Evolutionary conservation across 2,329 filamentous ascomycete genomes (phyloP).

Genomic region (Neonectria ditissima): DNA sequence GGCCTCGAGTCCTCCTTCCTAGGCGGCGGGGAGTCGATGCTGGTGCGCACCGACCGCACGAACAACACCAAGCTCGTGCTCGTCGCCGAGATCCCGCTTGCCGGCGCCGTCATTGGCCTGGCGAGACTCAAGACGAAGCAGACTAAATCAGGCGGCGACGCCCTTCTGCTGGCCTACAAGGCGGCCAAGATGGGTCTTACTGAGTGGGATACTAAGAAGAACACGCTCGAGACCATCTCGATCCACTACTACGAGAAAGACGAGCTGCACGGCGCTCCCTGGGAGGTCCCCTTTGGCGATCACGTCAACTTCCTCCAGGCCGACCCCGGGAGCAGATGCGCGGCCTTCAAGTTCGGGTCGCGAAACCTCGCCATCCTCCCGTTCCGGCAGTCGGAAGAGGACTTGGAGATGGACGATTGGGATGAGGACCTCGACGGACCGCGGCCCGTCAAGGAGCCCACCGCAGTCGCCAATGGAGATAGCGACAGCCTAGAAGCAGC

Average conservation of each 20-base stretch:
- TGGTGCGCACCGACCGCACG: constrained; percentile 71
- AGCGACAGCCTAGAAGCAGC: constrained; percentile 67
- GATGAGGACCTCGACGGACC: constrained; percentile 83
- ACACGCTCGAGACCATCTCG: constrained; percentile 86
- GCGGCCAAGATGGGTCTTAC: constrained; percentile 94
- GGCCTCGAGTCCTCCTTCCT: constrained; percentile 75
- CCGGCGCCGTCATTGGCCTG: constrained; percentile 87
- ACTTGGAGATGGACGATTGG: constrained; percentile 92
- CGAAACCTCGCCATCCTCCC: constrained; percentile 93
- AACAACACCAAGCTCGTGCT: constrained; percentile 84
- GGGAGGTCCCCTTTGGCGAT: constrained; percentile 79
- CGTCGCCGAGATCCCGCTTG: constrained; percentile 83
- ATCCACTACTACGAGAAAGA: constrained; percentile 99
- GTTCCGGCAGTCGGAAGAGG: constrained; percentile 87
- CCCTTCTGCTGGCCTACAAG: constrained; percentile 84
- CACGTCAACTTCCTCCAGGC: constrained; percentile 86
- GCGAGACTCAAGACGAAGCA: constrained; percentile 79
- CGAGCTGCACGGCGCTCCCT: constrained; percentile 84
- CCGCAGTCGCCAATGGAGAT: constrained; percentile 51
- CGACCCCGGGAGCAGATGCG: constrained; percentile 92
- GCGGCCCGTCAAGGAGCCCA: constrained; percentile 62
- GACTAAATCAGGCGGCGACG: constrained; percentile 84
- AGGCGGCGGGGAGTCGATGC: constrained; percentile 70
- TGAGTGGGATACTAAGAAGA: constrained; percentile 89
- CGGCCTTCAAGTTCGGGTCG: constrained; percentile 90